These are phyloP conservation scores for Pseudodiploospora longispora DNA, from an alignment of 2,329 filamentous ascomycete genomes.

Conservation along the genomic window DNA sequence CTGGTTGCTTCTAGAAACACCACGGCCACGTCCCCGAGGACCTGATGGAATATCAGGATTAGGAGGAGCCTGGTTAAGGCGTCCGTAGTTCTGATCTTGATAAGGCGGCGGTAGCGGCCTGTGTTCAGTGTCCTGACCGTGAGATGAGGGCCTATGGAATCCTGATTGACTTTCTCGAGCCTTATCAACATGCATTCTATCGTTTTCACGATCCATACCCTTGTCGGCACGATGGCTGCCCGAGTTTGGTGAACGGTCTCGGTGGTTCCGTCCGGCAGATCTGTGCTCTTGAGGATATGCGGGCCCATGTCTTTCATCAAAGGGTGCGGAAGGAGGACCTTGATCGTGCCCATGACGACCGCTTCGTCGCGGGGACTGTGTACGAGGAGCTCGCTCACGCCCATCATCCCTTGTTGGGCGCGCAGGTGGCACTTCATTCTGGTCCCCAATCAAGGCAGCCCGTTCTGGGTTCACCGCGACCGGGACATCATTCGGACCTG, in stretches of 20 bases:
- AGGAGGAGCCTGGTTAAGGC: conserved; percentile 46
- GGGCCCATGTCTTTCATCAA: conserved; percentile 42
- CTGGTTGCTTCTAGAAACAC: conserved; percentile 29
- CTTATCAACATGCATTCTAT: conserved; percentile 26
- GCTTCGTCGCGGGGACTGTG: conserved; percentile 42
- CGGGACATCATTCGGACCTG: conserved; percentile 18
- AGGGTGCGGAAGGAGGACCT: conserved; percentile 24
- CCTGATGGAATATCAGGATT: conserved; percentile 45
- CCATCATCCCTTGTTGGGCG: conserved; percentile 36
- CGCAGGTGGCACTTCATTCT: conserved; percentile 22
- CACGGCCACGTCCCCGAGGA: conserved; percentile 43
- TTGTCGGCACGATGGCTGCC: conserved; percentile 25
- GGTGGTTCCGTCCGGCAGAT: conserved; percentile 20
- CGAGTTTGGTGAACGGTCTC: conserved; percentile 23
- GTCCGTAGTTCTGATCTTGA: conserved; percentile 55
- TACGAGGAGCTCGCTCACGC: conserved; percentile 31
- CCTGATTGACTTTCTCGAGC: conserved; percentile 27
- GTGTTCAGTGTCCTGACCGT: conserved; percentile 41
- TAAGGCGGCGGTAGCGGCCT: conserved; percentile 34
- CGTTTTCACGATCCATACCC: conserved; percentile 31
- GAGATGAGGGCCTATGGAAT: conserved; percentile 28
- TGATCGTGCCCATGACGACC: conserved; percentile 24
- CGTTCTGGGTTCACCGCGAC: conserved; percentile 41
- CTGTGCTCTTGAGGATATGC: conserved; percentile 28
- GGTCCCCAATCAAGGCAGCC: conserved; percentile 36